Evolutionary conservation across 495 filamentous ascomycete genomes (phyloP).

Genomic region (Talaromyces liani): DNA sequence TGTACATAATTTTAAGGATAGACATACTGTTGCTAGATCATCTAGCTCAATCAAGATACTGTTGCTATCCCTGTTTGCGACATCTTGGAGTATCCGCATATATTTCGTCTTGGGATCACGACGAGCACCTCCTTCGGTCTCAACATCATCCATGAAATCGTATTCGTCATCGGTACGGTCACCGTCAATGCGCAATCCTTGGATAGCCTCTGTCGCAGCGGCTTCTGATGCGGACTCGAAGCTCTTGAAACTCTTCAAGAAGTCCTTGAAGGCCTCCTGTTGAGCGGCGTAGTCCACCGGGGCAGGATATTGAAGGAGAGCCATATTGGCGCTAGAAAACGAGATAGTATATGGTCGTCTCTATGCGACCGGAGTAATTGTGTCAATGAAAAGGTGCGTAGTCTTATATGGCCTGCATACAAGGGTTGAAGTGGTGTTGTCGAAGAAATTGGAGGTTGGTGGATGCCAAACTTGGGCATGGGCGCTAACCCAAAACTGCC

Average conservation of each 20-base stretch:
- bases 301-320: slow-evolving; percentile 64
- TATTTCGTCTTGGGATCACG: slow-evolving; percentile 73
- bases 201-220: slow-evolving; percentile 64
- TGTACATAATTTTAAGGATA: not conserved
- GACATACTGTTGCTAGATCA: slow-evolving; percentile 65
- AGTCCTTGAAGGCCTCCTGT: slow-evolving; percentile 80
- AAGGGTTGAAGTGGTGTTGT: not conserved
- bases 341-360: not conserved
- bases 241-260: slow-evolving; percentile 82
- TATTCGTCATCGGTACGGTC: slow-evolving; percentile 89
- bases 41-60: slow-evolving; percentile 84
- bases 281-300: slow-evolving; percentile 84
- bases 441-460: slow-evolving; percentile 7
- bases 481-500: slow-evolving; percentile 6
- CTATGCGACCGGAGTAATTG: not conserved
- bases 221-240: slow-evolving; percentile 61
- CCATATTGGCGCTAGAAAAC: slow-evolving; percentile 47
- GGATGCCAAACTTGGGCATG: slow-evolving; percentile 5
- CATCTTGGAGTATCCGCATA: slow-evolving; percentile 78
- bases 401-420: slow-evolving; percentile 1
- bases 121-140: slow-evolving; percentile 37
- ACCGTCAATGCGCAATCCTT: slow-evolving; percentile 78
- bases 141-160: slow-evolving; percentile 87
- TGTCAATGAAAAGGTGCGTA: not conserved
- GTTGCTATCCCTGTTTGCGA: slow-evolving; percentile 67